Conservation (phyloP, 2,329 filamentous ascomycete species). For the Lecanicillium sp. region DNA sequence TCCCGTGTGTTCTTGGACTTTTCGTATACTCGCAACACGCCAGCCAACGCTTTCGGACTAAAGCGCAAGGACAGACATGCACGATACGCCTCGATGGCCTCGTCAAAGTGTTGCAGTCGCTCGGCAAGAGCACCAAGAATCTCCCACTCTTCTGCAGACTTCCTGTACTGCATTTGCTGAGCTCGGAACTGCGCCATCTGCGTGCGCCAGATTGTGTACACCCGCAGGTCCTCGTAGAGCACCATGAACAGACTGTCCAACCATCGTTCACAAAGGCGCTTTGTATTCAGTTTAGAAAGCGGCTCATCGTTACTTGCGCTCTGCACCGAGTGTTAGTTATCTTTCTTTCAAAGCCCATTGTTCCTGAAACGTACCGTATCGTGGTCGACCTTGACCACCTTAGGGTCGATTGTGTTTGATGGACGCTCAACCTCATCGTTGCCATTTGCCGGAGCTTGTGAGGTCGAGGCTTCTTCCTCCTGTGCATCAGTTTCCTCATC, state of each 20-base stretch:
- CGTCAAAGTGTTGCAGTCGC: conserved; percentile 82
- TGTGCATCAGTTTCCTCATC: conserved; percentile 26
- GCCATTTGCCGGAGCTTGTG: conserved; percentile 29
- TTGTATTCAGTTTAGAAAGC: conserved; percentile 91
- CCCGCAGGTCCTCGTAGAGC: conserved; percentile 90
- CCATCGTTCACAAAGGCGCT: conserved; percentile 95
- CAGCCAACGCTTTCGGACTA: conserved; percentile 83
- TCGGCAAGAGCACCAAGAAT: conserved; percentile 90
- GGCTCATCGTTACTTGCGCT: conserved; percentile 53
- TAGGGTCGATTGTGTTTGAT: conserved; percentile 67
- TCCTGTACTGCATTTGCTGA: conserved; percentile 92
- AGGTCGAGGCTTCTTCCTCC: conserved; percentile 16
- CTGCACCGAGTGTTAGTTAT: conserved; percentile 30
- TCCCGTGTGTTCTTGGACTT: conserved; percentile 70
- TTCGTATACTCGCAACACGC: conserved; percentile 74
- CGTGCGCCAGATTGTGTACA: conserved; percentile 98
- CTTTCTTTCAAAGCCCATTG: too few species aligned
- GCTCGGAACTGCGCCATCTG: conserved; percentile 94
- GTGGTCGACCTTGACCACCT: conserved; percentile 65
- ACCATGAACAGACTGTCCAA: conserved; percentile 99
- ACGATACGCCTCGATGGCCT: conserved; percentile 88
- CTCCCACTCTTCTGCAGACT: conserved; percentile 96
- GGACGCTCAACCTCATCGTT: conserved; percentile 61
- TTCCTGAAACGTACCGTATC: conserved; percentile 57
- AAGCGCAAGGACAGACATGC: conserved; percentile 82